Evolutionary conservation across 1,284 basidiomycete species (phyloP), one percentile per base, ranked within the genome.

Genomic region (Trichosporon ovoides): DNA sequence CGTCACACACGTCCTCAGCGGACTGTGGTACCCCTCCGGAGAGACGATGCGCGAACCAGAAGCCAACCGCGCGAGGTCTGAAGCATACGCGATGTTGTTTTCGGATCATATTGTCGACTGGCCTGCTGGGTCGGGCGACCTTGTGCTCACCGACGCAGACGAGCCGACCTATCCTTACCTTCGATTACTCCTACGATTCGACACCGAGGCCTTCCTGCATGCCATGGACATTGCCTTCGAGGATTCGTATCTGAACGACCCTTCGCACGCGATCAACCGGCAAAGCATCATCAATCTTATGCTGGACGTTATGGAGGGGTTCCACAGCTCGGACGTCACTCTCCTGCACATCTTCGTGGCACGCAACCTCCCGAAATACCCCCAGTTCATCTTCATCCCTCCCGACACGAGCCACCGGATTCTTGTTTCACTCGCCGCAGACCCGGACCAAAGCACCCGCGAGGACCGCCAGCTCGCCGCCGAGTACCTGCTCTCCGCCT

Each of bases 321-420:
- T 90, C 28, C 78, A 84, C 0, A 77, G 84, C 14, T 77, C 81
- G 35, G 90, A 90, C 70, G 78, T 81, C 53, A 91, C 88, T 3
- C 91, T 98, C 74, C 82, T 95, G 52, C 85, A 93, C 72, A 97
- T 98, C 65, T 99, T 99, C 76, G 84, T 98, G 58, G 91, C 96
- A 1, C 87, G 94, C 58, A 99, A 98, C 73, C 84, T 96, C 14
- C 91, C 96, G 0, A 98, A 98, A 78, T 99, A 98, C 75, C 87
- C 88, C 0, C 93, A 97, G 76, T 93, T 88, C 76, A 83, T 98
- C 59, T 78, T 83, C 58, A 81, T 94, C 37, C 77, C 85, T 0
- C 85, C 84, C 2, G 85, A 83, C 43, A 80, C 83, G 1, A 80
- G 93, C 5, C 87, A 92, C 63, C 80, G 80, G 40, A 85, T 98